A percentile compares a stretch with the other conserved stretches of the same genome.
phyloP scores from a whole-genome alignment of 164 flowering plant genomes.

The grape (Vitis vinifera) region ASM3070453v1 NC_081811.1:12229501-12230000 shows the following conservation, averaged over 20 bases:
- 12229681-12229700: slow-evolving; percentile 53
- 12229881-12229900: slow-evolving; percentile 46
- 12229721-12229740: slow-evolving; percentile 32
- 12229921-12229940: slow-evolving; percentile 25
- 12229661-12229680: slow-evolving; percentile 67
- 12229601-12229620: slow-evolving; percentile 59
- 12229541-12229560: too few relatives aligned
- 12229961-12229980: slow-evolving; percentile 40
- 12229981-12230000: slow-evolving; percentile 49
- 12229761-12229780: slow-evolving; percentile 38
- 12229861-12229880: slow-evolving; percentile 42
- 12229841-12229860: slow-evolving; percentile 44
- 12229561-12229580: slow-evolving; percentile 20
- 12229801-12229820: slow-evolving; percentile 49
- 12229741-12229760: slow-evolving; percentile 12
- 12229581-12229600: slow-evolving; percentile 65
- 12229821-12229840: slow-evolving; percentile 32
- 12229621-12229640: slow-evolving; percentile 55
- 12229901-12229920: slow-evolving; percentile 45
- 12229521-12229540: slow-evolving; percentile 91
- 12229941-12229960: slow-evolving; percentile 22
- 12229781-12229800: slow-evolving; percentile 32
- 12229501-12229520: slow-evolving; percentile 90
- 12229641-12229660: slow-evolving; percentile 55
- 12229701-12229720: slow-evolving; percentile 27